Evolutionary conservation across 2,329 filamentous ascomycete genomes (phyloP), one percentile per base, ranked within the genome.

Genomic region (Plectosphaerella sp.): DNA sequence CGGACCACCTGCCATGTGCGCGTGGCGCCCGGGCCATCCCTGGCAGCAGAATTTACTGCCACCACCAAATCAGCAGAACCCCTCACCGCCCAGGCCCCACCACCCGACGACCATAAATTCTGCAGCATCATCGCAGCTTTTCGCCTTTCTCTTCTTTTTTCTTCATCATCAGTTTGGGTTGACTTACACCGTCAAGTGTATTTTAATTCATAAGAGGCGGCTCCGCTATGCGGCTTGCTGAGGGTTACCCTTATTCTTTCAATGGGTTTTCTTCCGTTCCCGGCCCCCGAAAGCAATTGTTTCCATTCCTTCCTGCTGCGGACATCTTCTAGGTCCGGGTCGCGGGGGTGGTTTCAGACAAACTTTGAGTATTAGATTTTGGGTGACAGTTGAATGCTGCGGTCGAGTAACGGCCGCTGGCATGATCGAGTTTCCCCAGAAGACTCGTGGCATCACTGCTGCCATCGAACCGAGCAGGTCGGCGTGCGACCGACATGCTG

Each of bases 191-290:
- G 75, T 72, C 74, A 78, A 66, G 70, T 78, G 74, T 73, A 72
- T 71, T 67, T 67, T 67, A 68, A 69, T 68, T 67, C 59, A 59
- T 62, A 18, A 53, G 68, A 64, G 75, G 72, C 67, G 76, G 75
- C 76, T 78, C 74, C 76, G 73, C 76, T 64, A 67, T 66, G 75
- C 72, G 75, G 74, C 74, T 76, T 77, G 75, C 76, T 79, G 75
- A 76, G 74, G 73, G 75, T 72, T 74, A 73, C 69, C 64, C 66
- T 47, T 54, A 60, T 61, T 56, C 62, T 64, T 64, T 65, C 72
- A 63, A 72, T 79, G 72, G 71, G 72, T 76, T 69, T 76, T 69
- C 74, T 72, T 77, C 75, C 76, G 76, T 79, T 79, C 76, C 76
- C 76, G 74, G 76, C 76, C 76, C 67, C 74, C 75, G 60, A 73